phyloP scores from a whole-genome alignment of 148 eudicot genomes.

The Salicornia ramosissima region DNA sequence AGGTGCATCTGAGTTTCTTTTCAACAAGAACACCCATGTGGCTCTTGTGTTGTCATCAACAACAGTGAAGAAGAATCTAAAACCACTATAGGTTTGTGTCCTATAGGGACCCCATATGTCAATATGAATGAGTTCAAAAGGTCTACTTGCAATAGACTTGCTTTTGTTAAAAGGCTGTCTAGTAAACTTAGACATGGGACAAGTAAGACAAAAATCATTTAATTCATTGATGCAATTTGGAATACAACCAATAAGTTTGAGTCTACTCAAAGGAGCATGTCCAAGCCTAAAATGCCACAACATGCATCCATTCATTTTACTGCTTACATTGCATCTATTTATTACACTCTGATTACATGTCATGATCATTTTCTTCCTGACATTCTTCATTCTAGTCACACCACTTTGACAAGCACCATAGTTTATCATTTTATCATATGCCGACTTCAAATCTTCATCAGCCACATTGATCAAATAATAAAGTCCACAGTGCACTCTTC shows the following conservation, averaged over 20 bases:
- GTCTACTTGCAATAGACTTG: neutral
- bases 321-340: neutral
- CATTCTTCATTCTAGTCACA: neutral
- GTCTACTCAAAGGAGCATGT: neutral
- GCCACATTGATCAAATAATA: neutral
- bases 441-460: neutral
- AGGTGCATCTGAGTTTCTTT: neutral
- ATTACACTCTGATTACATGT: too few species aligned
- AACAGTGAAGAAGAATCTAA: neutral
- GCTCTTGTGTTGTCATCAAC: neutral
- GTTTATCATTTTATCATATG: too few species aligned
- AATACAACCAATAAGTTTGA: too few species aligned
- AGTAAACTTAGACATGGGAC: neutral
- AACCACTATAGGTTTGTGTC: too few species aligned
- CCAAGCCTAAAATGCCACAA: neutral
- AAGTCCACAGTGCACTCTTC: neutral
- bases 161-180: neutral
- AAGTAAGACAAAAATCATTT: neutral
- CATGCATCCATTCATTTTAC: neutral
- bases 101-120: slow-evolving; percentile 4
- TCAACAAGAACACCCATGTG: neutral
- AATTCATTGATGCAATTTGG: accelerated
- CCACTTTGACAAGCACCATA: too few species aligned
- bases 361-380: neutral
- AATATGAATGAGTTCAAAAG: neutral